Evolutionary conservation across 2,329 filamentous ascomycete genomes (phyloP).

Genomic region (Mariannaea sp.): DNA sequence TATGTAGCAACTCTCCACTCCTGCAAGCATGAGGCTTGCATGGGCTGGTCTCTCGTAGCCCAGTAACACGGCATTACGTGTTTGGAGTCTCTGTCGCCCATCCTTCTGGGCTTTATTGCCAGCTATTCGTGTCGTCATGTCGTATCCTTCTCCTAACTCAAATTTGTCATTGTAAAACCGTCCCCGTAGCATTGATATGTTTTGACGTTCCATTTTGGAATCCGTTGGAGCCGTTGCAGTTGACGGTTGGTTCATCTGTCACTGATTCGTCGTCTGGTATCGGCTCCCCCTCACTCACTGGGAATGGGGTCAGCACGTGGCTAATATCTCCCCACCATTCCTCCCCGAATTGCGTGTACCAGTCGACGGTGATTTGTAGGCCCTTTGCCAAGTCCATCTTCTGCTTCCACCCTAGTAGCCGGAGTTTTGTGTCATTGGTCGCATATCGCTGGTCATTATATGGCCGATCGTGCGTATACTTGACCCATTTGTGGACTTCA

Average conservation of each 20-base stretch:
- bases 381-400: conserved; percentile 68
- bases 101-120: not conserved
- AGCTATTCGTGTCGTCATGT: not conserved
- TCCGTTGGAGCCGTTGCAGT: conserved; percentile 14
- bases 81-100: conserved; percentile 7
- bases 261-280: conserved; percentile 52
- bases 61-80: not conserved
- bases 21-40: not conserved
- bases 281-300: conserved; percentile 60
- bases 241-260: conserved; percentile 40
- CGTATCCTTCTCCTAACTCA: not conserved
- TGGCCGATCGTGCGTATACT: conserved; percentile 77
- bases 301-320: conserved; percentile 71
- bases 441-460: conserved; percentile 79
- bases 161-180: not conserved
- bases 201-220: conserved; percentile 14
- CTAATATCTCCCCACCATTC: conserved; percentile 75
- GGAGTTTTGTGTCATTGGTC: conserved; percentile 71
- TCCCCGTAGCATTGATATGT: conserved; percentile 4
- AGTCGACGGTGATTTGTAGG: conserved; percentile 67
- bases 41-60: conserved; percentile 24
- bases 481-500: conserved; percentile 67
- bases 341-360: conserved; percentile 70
- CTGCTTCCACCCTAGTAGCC: conserved; percentile 70
- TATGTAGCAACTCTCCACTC: conserved; percentile 17